phyloP scores from a whole-genome alignment of 2,329 filamentous ascomycete species.

The Cladosporium cucumerinum region DNA sequence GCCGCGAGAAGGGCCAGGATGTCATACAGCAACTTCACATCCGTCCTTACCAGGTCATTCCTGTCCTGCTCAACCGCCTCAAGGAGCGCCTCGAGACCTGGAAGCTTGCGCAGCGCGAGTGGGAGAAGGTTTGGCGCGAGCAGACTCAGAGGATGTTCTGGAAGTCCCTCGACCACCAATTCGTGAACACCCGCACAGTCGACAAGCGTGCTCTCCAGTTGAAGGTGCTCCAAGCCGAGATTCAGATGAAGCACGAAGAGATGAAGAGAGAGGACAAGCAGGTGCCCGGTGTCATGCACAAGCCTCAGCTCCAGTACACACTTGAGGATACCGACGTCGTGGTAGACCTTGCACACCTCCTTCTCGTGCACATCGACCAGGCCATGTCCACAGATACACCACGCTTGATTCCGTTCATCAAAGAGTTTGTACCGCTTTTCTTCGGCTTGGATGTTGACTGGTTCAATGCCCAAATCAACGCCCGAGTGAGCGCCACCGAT shows the following conservation, averaged over 20 bases:
- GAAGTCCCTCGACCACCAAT: slow-evolving; percentile 95
- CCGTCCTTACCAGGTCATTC: slow-evolving; percentile 80
- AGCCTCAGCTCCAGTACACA: slow-evolving; percentile 66
- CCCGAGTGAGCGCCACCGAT: slow-evolving; percentile 33
- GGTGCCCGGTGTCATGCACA: slow-evolving; percentile 28
- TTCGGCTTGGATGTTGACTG: slow-evolving; percentile 50
- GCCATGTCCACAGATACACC: slow-evolving; percentile 43
- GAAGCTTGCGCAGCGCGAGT: slow-evolving; percentile 94
- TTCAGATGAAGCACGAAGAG: slow-evolving; percentile 90
- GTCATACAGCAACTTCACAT: slow-evolving; percentile 85
- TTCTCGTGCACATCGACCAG: slow-evolving; percentile 44
- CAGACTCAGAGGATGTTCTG: slow-evolving; percentile 95
- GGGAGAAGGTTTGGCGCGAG: slow-evolving; percentile 98
- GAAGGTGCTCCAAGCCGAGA: slow-evolving; percentile 85
- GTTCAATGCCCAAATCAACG: slow-evolving; percentile 65
- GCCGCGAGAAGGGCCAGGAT: slow-evolving; percentile 73
- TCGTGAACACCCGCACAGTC: slow-evolving; percentile 78
- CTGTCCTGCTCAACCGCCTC: slow-evolving; percentile 79
- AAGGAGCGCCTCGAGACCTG: slow-evolving; percentile 98
- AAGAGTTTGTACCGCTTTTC: slow-evolving; percentile 50
- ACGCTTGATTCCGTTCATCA: slow-evolving; percentile 45
- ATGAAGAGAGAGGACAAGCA: slow-evolving; percentile 61
- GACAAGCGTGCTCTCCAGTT: slow-evolving; percentile 90
- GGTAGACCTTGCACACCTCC: slow-evolving; percentile 45
- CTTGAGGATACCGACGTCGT: slow-evolving; percentile 61